These are phyloP conservation scores for Yamadazyma ubonensis DNA, from an alignment of 805 yeast species.

Conservation along the genomic window DNA sequence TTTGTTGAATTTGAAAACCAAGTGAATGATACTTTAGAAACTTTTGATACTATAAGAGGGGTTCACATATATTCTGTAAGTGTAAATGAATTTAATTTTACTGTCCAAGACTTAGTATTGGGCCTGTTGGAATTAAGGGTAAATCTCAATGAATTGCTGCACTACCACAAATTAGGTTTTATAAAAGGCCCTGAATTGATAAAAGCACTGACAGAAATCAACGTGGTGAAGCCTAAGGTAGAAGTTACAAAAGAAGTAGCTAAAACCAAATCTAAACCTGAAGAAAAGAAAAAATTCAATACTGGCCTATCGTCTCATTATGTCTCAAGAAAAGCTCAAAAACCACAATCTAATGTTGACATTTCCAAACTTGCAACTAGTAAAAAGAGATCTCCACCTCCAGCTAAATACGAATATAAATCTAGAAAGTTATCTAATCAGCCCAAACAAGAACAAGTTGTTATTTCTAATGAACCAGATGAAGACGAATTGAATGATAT, in stretches of 20 bases:
- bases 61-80: conserved; percentile 42
- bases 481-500: conserved; percentile 10
- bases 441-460: conserved; percentile 31
- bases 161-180: conserved; percentile 29
- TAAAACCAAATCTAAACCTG: neutral
- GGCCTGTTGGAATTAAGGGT: conserved; percentile 15
- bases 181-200: conserved; percentile 29
- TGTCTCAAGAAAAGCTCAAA: conserved; percentile 27
- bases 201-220: too few relatives aligned
- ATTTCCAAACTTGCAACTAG: conserved; percentile 10
- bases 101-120: conserved; percentile 19
- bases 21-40: conserved; percentile 16
- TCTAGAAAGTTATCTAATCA: conserved; percentile 32
- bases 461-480: conserved; percentile 11
- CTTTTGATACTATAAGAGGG: conserved; percentile 29
- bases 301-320: conserved; percentile 26
- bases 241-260: neutral
- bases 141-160: conserved; percentile 16
- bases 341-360: neutral
- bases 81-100: conserved; percentile 9
- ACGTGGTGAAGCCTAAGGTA: too few relatives aligned
- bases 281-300: conserved; percentile 7
- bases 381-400: conserved; percentile 7
- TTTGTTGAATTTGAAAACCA: conserved; percentile 21
- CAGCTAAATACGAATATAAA: conserved; percentile 29